Conservation (phyloP, 1,284 basidiomycete genomes). For the Melanopsichium pennsylvanicum region DNA sequence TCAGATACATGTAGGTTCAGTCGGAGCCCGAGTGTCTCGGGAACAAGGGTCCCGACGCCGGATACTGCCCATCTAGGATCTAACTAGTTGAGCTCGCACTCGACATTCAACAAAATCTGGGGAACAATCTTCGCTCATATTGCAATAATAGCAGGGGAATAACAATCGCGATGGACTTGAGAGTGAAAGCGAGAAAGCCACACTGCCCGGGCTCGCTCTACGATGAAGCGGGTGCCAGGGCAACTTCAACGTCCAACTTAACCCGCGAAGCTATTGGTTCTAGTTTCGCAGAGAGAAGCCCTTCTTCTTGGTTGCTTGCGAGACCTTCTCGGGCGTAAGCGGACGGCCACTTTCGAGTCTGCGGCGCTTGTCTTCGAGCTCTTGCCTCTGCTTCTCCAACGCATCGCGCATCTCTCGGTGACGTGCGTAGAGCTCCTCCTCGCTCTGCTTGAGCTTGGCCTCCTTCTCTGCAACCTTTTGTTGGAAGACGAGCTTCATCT, state of each 20-base stretch:
- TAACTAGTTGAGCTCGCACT: neutral
- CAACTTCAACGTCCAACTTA: no score
- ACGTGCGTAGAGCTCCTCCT: constrained; percentile 65
- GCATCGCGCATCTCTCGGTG: constrained; percentile 65
- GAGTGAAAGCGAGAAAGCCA: neutral
- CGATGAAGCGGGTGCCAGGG: neutral
- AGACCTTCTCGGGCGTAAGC: constrained; percentile 84
- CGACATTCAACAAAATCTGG: constrained; percentile 10
- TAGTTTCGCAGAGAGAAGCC: constrained; percentile 60
- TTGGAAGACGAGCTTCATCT: constrained; percentile 66
- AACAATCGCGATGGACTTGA: no score
- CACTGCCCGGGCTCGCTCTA: neutral
- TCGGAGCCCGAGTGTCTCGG: constrained; percentile 2
- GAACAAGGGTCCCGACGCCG: constrained; percentile 9
- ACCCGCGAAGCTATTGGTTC: no score
- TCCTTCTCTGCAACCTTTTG: constrained; percentile 66
- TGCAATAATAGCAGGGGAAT: no score
- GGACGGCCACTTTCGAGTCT: constrained; percentile 80
- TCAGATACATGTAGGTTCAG: no score
- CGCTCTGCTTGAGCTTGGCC: constrained; percentile 65
- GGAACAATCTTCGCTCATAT: constrained; percentile 18
- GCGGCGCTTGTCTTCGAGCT: constrained; percentile 96
- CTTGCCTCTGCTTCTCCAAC: constrained; percentile 91
- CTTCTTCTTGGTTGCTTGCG: constrained; percentile 58
- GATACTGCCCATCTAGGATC: neutral